Percentiles rank a stretch among this genome's conserved stretches.
Conservation (phyloP, 306 rosid species). For the Quercus mongolica region DNA sequence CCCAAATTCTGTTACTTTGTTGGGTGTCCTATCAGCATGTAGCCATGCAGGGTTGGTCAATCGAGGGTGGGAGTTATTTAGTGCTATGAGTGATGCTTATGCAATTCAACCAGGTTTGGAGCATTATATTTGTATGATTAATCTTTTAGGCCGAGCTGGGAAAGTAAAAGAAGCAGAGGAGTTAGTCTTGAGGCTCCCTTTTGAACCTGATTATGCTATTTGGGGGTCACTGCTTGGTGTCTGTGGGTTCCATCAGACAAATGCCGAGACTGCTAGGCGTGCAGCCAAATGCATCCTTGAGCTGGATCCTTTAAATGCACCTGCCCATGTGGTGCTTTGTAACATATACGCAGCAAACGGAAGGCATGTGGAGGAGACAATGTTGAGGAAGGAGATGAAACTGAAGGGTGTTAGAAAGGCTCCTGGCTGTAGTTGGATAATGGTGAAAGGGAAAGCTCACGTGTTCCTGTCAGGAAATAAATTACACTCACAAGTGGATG, state of each 20-base stretch:
- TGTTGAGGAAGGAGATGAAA: slow-evolving; percentile 67
- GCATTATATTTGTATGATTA: slow-evolving; percentile 64
- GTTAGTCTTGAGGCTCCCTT: slow-evolving; percentile 55
- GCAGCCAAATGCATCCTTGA: slow-evolving; percentile 55
- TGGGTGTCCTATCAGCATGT: slow-evolving; percentile 68
- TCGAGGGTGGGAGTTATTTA: slow-evolving; percentile 49
- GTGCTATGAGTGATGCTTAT: slow-evolving; percentile 43
- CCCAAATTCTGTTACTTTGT: slow-evolving; percentile 62
- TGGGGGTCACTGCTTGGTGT: slow-evolving; percentile 78
- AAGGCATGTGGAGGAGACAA: slow-evolving; percentile 37
- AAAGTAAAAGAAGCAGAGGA: slow-evolving; percentile 60
- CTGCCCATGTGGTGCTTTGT: slow-evolving; percentile 63
- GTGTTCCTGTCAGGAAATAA: slow-evolving; percentile 52
- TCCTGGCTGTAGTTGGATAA: slow-evolving; percentile 82
- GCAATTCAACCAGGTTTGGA: slow-evolving; percentile 56
- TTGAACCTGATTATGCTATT: slow-evolving; percentile 49
- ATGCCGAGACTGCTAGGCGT: slow-evolving; percentile 41
- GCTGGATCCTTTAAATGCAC: slow-evolving; percentile 67
- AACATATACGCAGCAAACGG: slow-evolving; percentile 62
- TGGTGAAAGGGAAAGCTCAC: slow-evolving; percentile 43
- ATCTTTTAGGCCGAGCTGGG: slow-evolving; percentile 76
- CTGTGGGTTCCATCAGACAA: slow-evolving; percentile 43
- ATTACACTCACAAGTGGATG: slow-evolving; percentile 25
- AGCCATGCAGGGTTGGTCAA: slow-evolving; percentile 59
- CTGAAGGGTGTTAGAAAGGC: slow-evolving; percentile 61